A percentile compares a stretch with the other conserved stretches of the same genome.
phyloP scores from a whole-genome alignment of 371 early-diverging fungal genomes.

The Mucor sp. region DNA sequence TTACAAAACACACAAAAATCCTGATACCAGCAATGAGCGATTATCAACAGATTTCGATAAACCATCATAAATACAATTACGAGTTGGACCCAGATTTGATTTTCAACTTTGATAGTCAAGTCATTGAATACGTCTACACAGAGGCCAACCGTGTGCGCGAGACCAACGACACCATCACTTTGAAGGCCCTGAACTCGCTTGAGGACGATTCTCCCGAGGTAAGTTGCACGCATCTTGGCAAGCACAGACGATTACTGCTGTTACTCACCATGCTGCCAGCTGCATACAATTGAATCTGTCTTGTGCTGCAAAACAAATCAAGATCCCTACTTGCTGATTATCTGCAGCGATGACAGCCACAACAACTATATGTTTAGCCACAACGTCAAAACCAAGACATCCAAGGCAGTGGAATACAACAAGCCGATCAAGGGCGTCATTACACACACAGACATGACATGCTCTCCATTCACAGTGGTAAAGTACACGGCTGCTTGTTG shows the following conservation, averaged over 20 bases:
- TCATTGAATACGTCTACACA: not conserved
- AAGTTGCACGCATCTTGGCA: not conserved
- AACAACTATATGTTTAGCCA: constrained; percentile 10
- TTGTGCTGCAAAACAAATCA: not conserved
- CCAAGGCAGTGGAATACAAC: not conserved
- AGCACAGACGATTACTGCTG: not conserved
- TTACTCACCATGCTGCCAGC: not conserved
- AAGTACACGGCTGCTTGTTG: not conserved
- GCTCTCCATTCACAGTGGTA: constrained; percentile 15
- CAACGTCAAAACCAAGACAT: not conserved
- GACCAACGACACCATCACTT: not conserved
- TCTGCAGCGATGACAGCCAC: not conserved
- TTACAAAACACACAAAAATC: not conserved
- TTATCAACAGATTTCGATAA: not conserved
- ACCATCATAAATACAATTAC: not conserved
- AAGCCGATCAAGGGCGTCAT: not conserved
- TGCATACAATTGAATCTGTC: not conserved
- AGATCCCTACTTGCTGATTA: constrained; percentile 7
- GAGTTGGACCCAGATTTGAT: constrained; percentile 5
- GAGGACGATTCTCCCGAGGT: not conserved
- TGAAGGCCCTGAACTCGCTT: not conserved
- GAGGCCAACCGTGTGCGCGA: not conserved
- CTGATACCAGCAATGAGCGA: not conserved
- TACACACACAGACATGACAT: constrained; percentile 10
- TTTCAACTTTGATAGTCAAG: not conserved